Conservation (phyloP, 257 asterid genomes). For the Plectranthus barbatus region DNA sequence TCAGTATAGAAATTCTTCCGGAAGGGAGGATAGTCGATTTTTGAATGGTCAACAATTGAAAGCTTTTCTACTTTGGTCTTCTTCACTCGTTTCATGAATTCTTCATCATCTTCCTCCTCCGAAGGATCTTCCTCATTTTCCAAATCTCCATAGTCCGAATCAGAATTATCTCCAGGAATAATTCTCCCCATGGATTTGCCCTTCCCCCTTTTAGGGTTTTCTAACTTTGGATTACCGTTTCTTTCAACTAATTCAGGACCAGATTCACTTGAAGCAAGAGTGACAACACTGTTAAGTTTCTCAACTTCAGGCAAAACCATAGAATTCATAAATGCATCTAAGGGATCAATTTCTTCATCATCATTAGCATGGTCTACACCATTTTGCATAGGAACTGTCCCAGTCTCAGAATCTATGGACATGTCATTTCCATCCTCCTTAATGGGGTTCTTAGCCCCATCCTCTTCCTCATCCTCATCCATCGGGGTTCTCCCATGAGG, state of each 20-base stretch:
- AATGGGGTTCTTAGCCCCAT: constrained; percentile 24
- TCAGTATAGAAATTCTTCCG: constrained; percentile 83
- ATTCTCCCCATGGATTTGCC: constrained; percentile 61
- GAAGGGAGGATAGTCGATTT: constrained; percentile 60
- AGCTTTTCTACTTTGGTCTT: constrained; percentile 84
- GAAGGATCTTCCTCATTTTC: constrained; percentile 47
- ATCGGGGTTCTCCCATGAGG: too few relatives aligned
- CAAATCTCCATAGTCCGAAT: constrained; percentile 53
- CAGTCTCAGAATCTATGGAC: constrained; percentile 31
- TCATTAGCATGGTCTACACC: constrained; percentile 27
- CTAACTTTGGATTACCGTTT: constrained; percentile 26
- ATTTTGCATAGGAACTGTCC: constrained; percentile 24
- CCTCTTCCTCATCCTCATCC: too few relatives aligned
- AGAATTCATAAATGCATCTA: constrained; percentile 84
- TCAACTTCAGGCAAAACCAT: constrained; percentile 88
- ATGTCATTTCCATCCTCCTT: constrained; percentile 29
- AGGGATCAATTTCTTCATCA: constrained; percentile 76
- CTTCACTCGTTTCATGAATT: constrained; percentile 81
- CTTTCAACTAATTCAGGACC: constrained; percentile 26
- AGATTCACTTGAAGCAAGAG: constrained; percentile 25
- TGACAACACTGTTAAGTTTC: constrained; percentile 39
- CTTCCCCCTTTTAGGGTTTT: constrained; percentile 28
- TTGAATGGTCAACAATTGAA: constrained; percentile 77
- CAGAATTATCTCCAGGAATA: constrained; percentile 76
- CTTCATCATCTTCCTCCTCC: constrained; percentile 89